Evolutionary conservation across 805 yeast species (phyloP), one percentile per base, ranked within the genome.

Genomic region (Alloascoidea hylecoeti): DNA sequence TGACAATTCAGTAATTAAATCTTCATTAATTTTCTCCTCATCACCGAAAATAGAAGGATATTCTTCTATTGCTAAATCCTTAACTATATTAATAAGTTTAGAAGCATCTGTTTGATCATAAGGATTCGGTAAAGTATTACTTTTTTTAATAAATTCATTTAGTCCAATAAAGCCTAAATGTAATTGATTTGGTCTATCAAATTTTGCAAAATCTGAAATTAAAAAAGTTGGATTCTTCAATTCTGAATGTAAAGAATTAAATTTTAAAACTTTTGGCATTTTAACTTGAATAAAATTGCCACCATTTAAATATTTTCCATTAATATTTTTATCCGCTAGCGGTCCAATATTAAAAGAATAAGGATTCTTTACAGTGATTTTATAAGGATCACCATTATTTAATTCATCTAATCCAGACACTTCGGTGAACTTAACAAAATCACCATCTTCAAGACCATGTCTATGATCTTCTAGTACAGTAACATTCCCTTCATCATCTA

Each of bases 231-330:
- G 99, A 12, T 64, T 58, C n/a, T 59, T 53, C 44, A 92, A 60
- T 52, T 84, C 94, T 33, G 70, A 64, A 35, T 58, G 49, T 42
- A 89, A 66, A 5, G 80, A 60, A 54, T 80, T 69, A 58, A 82
- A 92, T 4, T 68, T 55, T 16, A 79, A 46, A 17, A 63, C 66
- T 37, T 56, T 58, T 18, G 98, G 97, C 50, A 81, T 75, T 61
- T 88, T 88, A 36, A 89, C 95, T 61, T 92, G 94, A 16, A 86
- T 81, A 64, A 83, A 92, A 36, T 83, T 64, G 45, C 99, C 99
- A 37, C 96, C 95, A 50, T 75, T 76, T 38, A 63, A 57, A 53
- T 85, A 92, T 2, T 64, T 57, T 16, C 88, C 95, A n/a, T n/a
- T n/a, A n/a, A n/a, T n/a, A n/a, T n/a, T n/a, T 41, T 72, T 64